Conservation (phyloP, 1,284 basidiomycete genomes). For the Malassezia dermatis region DNA sequence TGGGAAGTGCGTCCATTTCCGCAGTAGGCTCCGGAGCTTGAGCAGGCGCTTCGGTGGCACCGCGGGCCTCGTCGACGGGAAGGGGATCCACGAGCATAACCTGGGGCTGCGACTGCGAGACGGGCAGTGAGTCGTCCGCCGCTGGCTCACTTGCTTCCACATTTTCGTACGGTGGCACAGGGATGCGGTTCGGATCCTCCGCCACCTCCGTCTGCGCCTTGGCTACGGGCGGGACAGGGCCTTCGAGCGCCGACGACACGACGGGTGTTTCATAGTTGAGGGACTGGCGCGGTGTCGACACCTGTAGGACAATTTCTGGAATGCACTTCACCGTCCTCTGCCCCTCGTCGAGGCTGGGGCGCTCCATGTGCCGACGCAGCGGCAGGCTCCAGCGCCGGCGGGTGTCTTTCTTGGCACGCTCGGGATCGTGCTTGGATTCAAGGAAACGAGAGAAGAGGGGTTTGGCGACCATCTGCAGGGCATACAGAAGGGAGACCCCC, state of each 20-base stretch:
- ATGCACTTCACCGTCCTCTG: neutral
- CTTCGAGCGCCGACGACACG: neutral
- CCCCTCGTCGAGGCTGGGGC: neutral
- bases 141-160: neutral
- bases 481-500: neutral
- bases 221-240: neutral
- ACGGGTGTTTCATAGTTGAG: neutral
- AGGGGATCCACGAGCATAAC: neutral
- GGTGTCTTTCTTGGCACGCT: neutral
- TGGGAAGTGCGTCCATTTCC: neutral
- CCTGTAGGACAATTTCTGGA: neutral
- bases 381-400: constrained; percentile 6
- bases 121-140: neutral
- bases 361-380: neutral
- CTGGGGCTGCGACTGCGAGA: neutral
- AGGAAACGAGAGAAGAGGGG: neutral
- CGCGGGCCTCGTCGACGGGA: neutral
- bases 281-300: neutral
- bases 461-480: neutral
- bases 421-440: neutral
- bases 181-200: neutral
- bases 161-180: neutral
- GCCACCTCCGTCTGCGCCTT: neutral
- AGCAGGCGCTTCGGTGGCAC: too few relatives aligned
- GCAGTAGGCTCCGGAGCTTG: too few relatives aligned